Evolutionary conservation across 306 rosid genomes (phyloP).

Genomic region (Pyrus bretschneideri): DNA sequence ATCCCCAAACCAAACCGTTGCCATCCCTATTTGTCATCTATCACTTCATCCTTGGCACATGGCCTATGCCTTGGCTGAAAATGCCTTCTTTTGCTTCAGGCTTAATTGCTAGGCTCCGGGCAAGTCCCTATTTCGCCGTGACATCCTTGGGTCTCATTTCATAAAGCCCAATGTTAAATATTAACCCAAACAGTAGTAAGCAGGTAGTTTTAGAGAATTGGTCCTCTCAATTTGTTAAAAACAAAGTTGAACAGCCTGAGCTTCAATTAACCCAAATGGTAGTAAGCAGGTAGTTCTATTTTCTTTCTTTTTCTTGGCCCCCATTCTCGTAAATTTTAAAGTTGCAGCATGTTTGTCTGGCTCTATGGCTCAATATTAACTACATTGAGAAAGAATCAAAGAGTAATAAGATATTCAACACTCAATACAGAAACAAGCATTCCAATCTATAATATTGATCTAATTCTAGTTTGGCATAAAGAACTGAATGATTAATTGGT

Average conservation of each 20-base stretch:
- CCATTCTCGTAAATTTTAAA: background rate
- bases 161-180: too few relatives aligned
- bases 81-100: too few relatives aligned
- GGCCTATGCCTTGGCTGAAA: too few relatives aligned
- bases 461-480: background rate
- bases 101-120: too few relatives aligned
- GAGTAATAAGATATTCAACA: too few relatives aligned
- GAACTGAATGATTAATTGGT: background rate
- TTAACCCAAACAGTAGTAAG: background rate
- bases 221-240: conserved; percentile 55
- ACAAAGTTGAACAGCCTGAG: conserved; percentile 26
- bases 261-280: conserved; percentile 1
- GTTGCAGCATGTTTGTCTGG: background rate
- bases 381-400: too few relatives aligned
- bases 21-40: too few relatives aligned
- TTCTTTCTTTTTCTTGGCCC: background rate
- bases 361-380: too few relatives aligned
- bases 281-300: background rate
- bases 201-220: conserved; percentile 30
- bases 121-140: too few relatives aligned
- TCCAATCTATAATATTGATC: background rate
- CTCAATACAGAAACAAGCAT: background rate
- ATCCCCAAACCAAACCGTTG: too few relatives aligned
- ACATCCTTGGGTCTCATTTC: too few relatives aligned
- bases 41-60: too few relatives aligned